Evolutionary conservation across 306 rosid genomes (phyloP).

Genomic region (Spatholobus suberectus): DNA sequence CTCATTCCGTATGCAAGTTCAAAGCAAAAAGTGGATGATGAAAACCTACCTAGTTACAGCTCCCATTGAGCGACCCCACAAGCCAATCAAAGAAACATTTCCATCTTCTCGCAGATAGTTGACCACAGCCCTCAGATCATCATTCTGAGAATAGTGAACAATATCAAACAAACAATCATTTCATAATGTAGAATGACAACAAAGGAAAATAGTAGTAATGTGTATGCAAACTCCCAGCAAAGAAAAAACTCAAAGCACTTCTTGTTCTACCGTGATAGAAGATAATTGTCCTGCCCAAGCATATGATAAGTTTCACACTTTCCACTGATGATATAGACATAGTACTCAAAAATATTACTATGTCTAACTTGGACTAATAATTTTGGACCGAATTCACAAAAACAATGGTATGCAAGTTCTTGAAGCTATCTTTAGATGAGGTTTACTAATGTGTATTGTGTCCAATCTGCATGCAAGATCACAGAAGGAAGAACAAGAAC

Average conservation of each 20-base stretch:
- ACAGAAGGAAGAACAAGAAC: not conserved
- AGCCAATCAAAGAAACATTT: slow-evolving; percentile 95
- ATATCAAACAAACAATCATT: slow-evolving; percentile 40
- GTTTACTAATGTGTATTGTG: slow-evolving; percentile 9
- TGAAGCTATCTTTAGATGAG: slow-evolving; percentile 20
- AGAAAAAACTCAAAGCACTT: slow-evolving; percentile 7
- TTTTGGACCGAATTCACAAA: not conserved
- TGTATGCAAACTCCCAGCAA: slow-evolving; percentile 24
- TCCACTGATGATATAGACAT: not conserved
- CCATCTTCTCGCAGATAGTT: slow-evolving; percentile 93
- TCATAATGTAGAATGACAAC: slow-evolving; percentile 33
- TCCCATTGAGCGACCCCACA: slow-evolving; percentile 99
- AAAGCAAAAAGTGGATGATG: slow-evolving; percentile 36
- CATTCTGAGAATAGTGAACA: slow-evolving; percentile 69
- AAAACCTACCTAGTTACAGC: slow-evolving; percentile 95
- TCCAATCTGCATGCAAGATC: slow-evolving; percentile 8
- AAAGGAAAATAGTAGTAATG: not conserved
- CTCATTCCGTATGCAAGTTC: slow-evolving; percentile 30
- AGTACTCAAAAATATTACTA: not conserved
- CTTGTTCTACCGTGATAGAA: slow-evolving; percentile 1
- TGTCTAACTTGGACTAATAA: slow-evolving; percentile 17
- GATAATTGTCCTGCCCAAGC: not conserved
- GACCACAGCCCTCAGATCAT: slow-evolving; percentile 86
- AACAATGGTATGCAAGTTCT: slow-evolving; percentile 17
- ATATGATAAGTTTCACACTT: slow-evolving; percentile 7